Evolutionary conservation across 2,329 filamentous ascomycete genomes (phyloP), one percentile per base, ranked within the genome.

Genomic region (Cercospora berteroae): DNA sequence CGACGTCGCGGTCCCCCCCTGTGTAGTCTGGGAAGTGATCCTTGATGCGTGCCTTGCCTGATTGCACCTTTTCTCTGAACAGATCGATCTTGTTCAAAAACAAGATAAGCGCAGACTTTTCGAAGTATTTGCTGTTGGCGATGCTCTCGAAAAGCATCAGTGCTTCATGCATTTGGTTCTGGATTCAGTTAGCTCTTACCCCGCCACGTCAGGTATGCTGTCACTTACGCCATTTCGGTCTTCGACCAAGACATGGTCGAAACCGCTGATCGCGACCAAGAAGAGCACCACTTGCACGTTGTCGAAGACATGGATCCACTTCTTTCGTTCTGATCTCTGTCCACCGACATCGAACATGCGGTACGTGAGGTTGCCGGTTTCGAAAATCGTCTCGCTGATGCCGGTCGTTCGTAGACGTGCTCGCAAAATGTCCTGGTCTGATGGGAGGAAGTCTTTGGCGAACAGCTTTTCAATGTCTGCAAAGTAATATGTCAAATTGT

Each of bases 251-350:
- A 94, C 96, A 80, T 98, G 95, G 77, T 98, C 94, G 79, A 97
- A 98, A 67, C 94, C 94, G 71, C 93, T 97, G 74, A 98, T 94
- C 58, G 94, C 94, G 62, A 97, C 94, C 72, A 98, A 86, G 81
- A 98, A 98, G 48, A 98, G 84, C 63, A 98, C 85, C 73, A 92
- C 94, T 76, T 95, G 93, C 70, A 97, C 93, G 71, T 95, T 95
- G 79, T 97, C 93, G 78, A 97, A 97, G 77, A 93, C 95, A 79
- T 97, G 93, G 70, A 97, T 96, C 93, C 93, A 97, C 84, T 97
- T 97, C 86, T 96, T 96, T 70, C 93, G 90, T 81, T 97, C 93
- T 29, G 93, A 96, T 74, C 93, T 86, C 79, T 97, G 93, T 66
- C 93, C 93, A 78, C 93, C 93, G 57, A 96, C 93, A 76, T 97